Percentiles rank a stretch among this genome's conserved stretches.
phyloP scores from a whole-genome alignment of 352 stramenopile genomes.

The Pythium scleroteichum region DNA sequence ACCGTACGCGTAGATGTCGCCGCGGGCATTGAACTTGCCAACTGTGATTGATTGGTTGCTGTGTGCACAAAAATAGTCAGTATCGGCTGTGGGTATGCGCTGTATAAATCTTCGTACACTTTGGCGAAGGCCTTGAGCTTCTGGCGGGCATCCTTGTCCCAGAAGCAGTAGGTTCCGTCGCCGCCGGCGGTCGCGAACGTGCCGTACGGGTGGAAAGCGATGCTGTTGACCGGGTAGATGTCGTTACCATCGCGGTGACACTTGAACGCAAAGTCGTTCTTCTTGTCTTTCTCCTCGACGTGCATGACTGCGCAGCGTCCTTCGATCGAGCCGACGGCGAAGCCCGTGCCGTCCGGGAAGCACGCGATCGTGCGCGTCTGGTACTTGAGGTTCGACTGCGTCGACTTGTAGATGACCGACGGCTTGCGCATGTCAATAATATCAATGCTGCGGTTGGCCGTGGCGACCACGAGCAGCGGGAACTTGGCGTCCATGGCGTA shows the following conservation, averaged over 20 bases:
- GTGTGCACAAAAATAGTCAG: not conserved
- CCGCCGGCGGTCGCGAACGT: constrained; percentile 96
- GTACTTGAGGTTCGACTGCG: constrained; percentile 85
- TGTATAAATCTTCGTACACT: constrained; percentile 37
- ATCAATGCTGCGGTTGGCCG: constrained; percentile 88
- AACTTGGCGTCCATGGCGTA: constrained; percentile 95
- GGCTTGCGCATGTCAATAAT: constrained; percentile 87
- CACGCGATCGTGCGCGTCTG: constrained; percentile 88
- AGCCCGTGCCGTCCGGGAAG: constrained; percentile 89
- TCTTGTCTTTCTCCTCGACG: constrained; percentile 82
- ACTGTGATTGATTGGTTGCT: constrained; percentile 90
- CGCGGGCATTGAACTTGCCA: constrained; percentile 92
- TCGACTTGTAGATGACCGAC: constrained; percentile 86
- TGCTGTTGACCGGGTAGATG: constrained; percentile 89
- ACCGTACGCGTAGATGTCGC: constrained; percentile 96
- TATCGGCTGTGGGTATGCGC: too few species aligned
- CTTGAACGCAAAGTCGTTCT: constrained; percentile 92
- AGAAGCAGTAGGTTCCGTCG: constrained; percentile 97
- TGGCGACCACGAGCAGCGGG: constrained; percentile 94
- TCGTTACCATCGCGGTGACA: constrained; percentile 87
- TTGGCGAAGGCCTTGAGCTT: constrained; percentile 92
- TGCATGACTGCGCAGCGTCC: constrained; percentile 90
- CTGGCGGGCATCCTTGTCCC: constrained; percentile 98
- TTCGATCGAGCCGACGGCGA: constrained; percentile 91
- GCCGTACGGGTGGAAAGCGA: constrained; percentile 91